Evolutionary conservation across 1,139 yeast species (phyloP), one percentile per base, ranked within the genome.

Genomic region (Magnusiomyces ingens): DNA sequence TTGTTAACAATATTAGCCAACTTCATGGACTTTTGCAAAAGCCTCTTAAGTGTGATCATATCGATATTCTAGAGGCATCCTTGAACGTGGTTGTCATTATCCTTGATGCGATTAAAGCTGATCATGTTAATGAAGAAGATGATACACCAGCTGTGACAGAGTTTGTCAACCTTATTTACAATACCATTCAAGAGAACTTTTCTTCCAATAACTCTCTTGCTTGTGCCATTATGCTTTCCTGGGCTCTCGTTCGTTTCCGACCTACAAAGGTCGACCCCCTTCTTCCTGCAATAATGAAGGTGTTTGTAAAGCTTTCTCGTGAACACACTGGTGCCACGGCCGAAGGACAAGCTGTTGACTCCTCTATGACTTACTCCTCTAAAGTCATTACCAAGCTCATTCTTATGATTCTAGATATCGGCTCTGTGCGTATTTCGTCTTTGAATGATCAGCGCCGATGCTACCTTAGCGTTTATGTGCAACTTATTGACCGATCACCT

Each of bases 391-490:
- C 94, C 0, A 80, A 80, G 57, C 71, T 91, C 19, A 72, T 91
- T 52, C 90, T 86, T 59, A 85, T 85, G 67, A 80, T 89, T 35
- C 74, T 94, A 51, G 85, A 84, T 59, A 78, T 93, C 54, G 82
- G 91, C 1, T 83, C 96, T 0, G 77, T 81, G 75, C 79, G 97
- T 62, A 88, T 94, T 15, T 81, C 95, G 0, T 77, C 80, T 36
- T 74, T 94, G 32, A 98, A 96, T 1, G 99, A 94, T 60, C 97
- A 94, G 65, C 79, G 99, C 56, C 79, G 99, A 52, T 83, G 89
- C 22, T 94, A 91, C 66, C 71, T 94, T 59, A 84, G 95, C 0
- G 74, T 91, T 10, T 75, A 93, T 53, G 97, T 96, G 0, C 95
- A 93, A 62, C 75, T 93, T 59, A 87, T 93, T 60, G 99, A 94